Evolutionary conservation across 345 rosid genomes (phyloP), one percentile per base, ranked within the genome.

Genomic region (Syzygium oleosum): DNA sequence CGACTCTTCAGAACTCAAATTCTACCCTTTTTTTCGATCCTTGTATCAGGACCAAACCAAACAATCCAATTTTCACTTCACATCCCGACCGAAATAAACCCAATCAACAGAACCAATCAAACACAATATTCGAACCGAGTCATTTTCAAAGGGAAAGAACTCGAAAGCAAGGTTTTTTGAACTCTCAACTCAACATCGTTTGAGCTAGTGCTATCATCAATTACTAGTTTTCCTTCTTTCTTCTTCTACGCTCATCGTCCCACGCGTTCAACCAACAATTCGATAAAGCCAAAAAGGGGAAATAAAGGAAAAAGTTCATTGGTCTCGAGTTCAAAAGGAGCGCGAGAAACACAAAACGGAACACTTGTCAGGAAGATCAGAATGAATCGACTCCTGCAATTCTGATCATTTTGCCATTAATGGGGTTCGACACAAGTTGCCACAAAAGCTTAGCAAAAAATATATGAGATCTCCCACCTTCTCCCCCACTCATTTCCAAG

Each of bases 11-110:
- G 8, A 31, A 34, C 79, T 31, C 43, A 8, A 16, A 31, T 16
- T 31, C 23, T 16, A 16, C 79, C 2, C 0, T 15, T 1, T 29
- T 0, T 7, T 31, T 68, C 23, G 9, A 68, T 15, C 17, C 2
- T 68, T 3, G 22, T 31, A 65, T 16, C 21, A 0, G 17, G 78
- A 31, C 1, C 31, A 34, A 63, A 31, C 21, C 79, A 2, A 68
- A 8, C 16, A 16, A 0, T 31, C 38, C 12, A 65, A 29, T 15
- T 31, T 31, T 31, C 22, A 0, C 6, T 1, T 6, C 23, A 2
- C 23, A 15, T 65, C 12, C 3, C 1, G 5, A 1, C 5, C 23
- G 3, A 65, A 31, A 31, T 19, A 65, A 31, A 31, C 79, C 25
- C 46, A 17, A 68, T 68, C 14, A 2, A 68, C 79, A 34, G 34